Evolutionary conservation across 2,329 filamentous ascomycete genomes (phyloP), one percentile per base, ranked within the genome.

Genomic region (Penicillium sp.): DNA sequence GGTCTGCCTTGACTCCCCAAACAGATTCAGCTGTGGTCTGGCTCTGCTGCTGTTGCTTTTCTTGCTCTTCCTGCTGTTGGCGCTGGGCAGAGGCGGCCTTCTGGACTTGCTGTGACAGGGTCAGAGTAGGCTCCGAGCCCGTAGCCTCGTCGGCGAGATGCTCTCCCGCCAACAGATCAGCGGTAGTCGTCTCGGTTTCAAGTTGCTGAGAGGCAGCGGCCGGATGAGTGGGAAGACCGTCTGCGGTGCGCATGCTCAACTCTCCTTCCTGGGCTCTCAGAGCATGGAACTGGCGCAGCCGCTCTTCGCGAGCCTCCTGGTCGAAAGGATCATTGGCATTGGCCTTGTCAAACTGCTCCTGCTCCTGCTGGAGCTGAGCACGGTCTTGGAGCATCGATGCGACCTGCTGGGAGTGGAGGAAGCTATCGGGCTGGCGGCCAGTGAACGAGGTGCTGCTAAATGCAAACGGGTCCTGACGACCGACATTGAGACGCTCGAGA

Each of bases 81-180:
- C 59, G 57, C 39, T 69, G 64, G 26, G 67, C 67, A 28, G 65
- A 64, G 51, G 65, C 71, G 21, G 88, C 83, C 66, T 89, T 86
- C 65, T 90, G 86, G 0, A 93, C 86, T 64, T 91, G 87, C 62
- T 94, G 83, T 4, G 86, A 89, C 39, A 94, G 70, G 32, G 87
- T 89, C 10, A 90, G 74, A 14, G 73, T 64, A 45, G 80, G 74
- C 34, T 71, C 68, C 23, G 67, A 63, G 33, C 53, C 50, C 34
- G 41, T 34, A 28, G 37, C 16, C 17, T 49, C 35, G 41, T 54
- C 33, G 32, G 42, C 41, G 7, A 40, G 42, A 30, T 48, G 47
- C 35, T 59, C 53, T n/a, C 52, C 46, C n/a, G 48, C 47, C 13
- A 47, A 54, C 25, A 54, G 48, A 29, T 38, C 42, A 14, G 43